These are phyloP conservation scores for Cytospora schulzeri DNA, from an alignment of 2,329 filamentous ascomycete species.

Conservation along the genomic window DNA sequence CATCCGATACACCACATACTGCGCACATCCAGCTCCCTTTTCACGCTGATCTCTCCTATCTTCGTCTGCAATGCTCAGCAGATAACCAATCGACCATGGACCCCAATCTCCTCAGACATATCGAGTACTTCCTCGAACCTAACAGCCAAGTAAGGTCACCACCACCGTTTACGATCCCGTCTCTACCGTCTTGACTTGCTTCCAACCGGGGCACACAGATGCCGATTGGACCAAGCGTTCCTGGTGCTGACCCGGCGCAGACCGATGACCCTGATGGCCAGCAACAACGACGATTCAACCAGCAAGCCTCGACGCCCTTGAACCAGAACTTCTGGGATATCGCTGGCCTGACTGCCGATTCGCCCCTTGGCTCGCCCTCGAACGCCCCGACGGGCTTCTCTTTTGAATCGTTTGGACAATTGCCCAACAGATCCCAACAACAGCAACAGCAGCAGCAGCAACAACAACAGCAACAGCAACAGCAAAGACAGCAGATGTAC, in stretches of 20 bases:
- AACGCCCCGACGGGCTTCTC: constrained; percentile 33
- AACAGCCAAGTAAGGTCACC: constrained; percentile 40
- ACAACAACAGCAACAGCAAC: background rate
- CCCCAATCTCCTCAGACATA: constrained; percentile 40
- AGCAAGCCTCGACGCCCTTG: constrained; percentile 31
- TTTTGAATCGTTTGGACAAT: constrained; percentile 34
- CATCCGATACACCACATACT: constrained; percentile 13
- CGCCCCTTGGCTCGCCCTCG: constrained; percentile 32
- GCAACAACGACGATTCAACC: constrained; percentile 31
- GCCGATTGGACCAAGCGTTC: constrained; percentile 13
- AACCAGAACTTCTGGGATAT: constrained; percentile 40
- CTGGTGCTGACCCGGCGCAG: constrained; percentile 34
- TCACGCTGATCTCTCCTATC: constrained; percentile 9
- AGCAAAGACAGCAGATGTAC: constrained; percentile 29
- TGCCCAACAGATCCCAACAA: constrained; percentile 31
- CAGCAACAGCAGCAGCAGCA: background rate
- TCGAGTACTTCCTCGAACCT: constrained; percentile 44
- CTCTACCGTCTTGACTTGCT: background rate
- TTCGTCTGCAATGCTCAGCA: constrained; percentile 21
- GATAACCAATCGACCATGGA: constrained; percentile 39
- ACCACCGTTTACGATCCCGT: constrained; percentile 1
- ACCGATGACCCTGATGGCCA: constrained; percentile 40
- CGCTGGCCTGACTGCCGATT: constrained; percentile 31
- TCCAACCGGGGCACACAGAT: background rate
- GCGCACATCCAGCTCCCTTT: constrained; percentile 10